Evolutionary conservation across 1,284 basidiomycete species (phyloP).

Genomic region (Exobasidium cylindrosporum): DNA sequence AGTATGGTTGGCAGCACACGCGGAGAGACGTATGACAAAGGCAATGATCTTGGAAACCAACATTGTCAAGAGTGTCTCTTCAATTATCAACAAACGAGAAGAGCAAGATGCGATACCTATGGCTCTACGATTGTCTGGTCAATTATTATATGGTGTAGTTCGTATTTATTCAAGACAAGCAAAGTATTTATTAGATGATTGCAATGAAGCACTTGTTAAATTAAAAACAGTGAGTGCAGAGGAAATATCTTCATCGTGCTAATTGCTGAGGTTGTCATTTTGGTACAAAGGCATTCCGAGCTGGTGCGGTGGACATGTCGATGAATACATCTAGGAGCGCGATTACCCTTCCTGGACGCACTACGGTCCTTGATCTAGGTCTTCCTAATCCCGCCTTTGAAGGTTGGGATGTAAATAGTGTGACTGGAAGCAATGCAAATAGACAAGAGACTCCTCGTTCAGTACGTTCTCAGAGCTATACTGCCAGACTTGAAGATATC

Average conservation of each 20-base stretch:
- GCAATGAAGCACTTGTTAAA: constrained; percentile 89
- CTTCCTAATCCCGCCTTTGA: constrained; percentile 64
- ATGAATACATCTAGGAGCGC: constrained; percentile 95
- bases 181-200: constrained; percentile 95
- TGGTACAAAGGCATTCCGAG: constrained; percentile 73
- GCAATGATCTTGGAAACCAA: constrained; percentile 88
- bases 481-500: constrained; percentile 72
- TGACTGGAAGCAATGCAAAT: not conserved
- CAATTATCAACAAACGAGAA: constrained; percentile 51
- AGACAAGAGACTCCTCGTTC: too few species aligned
- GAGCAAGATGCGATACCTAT: constrained; percentile 77
- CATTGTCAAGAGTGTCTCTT: constrained; percentile 86
- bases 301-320: constrained; percentile 62
- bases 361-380: constrained; percentile 73
- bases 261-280: too few species aligned
- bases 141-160: constrained; percentile 89
- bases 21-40: constrained; percentile 96
- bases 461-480: constrained; percentile 2
- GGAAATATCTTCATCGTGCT: constrained; percentile 14
- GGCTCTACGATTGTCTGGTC: constrained; percentile 89
- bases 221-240: constrained; percentile 75
- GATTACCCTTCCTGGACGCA: constrained; percentile 75
- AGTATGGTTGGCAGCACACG: constrained; percentile 98
- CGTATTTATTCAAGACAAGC: constrained; percentile 96
- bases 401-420: constrained; percentile 29